A percentile compares a stretch with the other conserved stretches of the same genome.
phyloP scores from a whole-genome alignment of 2,329 filamentous ascomycete genomes.

The Penicillium sp. region DNA sequence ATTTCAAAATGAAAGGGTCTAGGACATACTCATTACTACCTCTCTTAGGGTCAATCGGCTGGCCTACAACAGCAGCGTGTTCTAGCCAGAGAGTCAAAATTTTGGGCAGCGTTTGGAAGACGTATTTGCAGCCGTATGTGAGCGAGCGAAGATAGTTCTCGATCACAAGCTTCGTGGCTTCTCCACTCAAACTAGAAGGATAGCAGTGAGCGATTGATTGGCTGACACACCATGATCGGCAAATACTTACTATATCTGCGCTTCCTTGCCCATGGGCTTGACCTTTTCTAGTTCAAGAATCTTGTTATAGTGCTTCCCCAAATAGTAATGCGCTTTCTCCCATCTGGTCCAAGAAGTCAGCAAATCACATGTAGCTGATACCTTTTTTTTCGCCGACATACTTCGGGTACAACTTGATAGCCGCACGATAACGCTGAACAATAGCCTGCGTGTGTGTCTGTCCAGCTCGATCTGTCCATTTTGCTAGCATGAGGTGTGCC shows the following conservation, averaged over 20 bases:
- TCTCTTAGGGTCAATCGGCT: conserved; percentile 48
- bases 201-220: conserved; percentile 16
- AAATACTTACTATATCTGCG: conserved; percentile 54
- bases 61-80: conserved; percentile 69
- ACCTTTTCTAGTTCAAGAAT: conserved; percentile 81
- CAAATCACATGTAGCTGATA: background rate
- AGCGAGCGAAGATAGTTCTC: conserved; percentile 89
- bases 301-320: conserved; percentile 96
- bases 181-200: conserved; percentile 59
- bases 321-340: conserved; percentile 97
- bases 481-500: conserved; percentile 82
- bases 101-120: conserved; percentile 89
- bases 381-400: conserved; percentile 16
- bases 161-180: conserved; percentile 80
- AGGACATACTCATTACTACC: conserved; percentile 40
- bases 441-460: conserved; percentile 81
- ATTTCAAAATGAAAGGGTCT: background rate
- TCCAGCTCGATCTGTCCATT: conserved; percentile 93
- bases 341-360: conserved; percentile 47
- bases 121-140: conserved; percentile 84
- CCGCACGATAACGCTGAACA: conserved; percentile 74
- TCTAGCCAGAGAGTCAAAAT: conserved; percentile 92
- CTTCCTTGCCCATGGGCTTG: conserved; percentile 69
- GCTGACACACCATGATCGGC: background rate
- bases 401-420: conserved; percentile 43